These are phyloP conservation scores for Royoungia palumana DNA, from an alignment of 768 basidiomycete species.

Conservation along the genomic window DNA sequence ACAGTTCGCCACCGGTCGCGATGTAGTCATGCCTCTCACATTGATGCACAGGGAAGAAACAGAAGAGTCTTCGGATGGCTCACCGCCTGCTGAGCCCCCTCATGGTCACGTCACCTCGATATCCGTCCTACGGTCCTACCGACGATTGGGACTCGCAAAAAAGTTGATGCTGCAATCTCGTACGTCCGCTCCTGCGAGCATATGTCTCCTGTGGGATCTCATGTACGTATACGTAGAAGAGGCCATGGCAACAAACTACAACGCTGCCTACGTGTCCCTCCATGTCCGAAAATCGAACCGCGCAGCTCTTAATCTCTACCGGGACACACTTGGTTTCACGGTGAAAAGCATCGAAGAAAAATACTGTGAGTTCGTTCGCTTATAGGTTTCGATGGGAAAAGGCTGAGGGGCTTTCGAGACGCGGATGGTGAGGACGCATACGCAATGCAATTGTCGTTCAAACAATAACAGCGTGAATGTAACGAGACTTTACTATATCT, in stretches of 20 bases:
- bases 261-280: slow-evolving; percentile 78
- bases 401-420: slow-evolving; percentile 46
- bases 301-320: slow-evolving; percentile 84
- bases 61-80: slow-evolving; percentile 41
- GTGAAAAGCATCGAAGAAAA: slow-evolving; percentile 82
- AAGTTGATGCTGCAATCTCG: slow-evolving; percentile 92
- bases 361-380: slow-evolving; percentile 68
- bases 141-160: slow-evolving; percentile 90
- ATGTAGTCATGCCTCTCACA: slow-evolving; percentile 25
- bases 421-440: slow-evolving; percentile 96
- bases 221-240: slow-evolving; percentile 53
- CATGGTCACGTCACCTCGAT: slow-evolving; percentile 97
- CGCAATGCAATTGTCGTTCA: slow-evolving; percentile 75
- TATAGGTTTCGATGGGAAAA: background rate
- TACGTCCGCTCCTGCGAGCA: slow-evolving; percentile 39
- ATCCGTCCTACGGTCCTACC: slow-evolving; percentile 85
- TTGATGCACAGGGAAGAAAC: slow-evolving; percentile 51
- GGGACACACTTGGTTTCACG: slow-evolving; percentile 86
- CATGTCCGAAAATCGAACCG: slow-evolving; percentile 96
- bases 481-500: slow-evolving; percentile 1
- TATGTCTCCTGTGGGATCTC: background rate
- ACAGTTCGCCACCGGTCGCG: slow-evolving; percentile 20
- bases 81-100: slow-evolving; percentile 48
- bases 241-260: slow-evolving; percentile 87
- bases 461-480: slow-evolving; percentile 22